Percentiles rank a stretch among this genome's conserved stretches.
These are phyloP conservation scores for Cryphonectria japonica DNA, from an alignment of 2,329 filamentous ascomycete species.

Conservation along the genomic window DNA sequence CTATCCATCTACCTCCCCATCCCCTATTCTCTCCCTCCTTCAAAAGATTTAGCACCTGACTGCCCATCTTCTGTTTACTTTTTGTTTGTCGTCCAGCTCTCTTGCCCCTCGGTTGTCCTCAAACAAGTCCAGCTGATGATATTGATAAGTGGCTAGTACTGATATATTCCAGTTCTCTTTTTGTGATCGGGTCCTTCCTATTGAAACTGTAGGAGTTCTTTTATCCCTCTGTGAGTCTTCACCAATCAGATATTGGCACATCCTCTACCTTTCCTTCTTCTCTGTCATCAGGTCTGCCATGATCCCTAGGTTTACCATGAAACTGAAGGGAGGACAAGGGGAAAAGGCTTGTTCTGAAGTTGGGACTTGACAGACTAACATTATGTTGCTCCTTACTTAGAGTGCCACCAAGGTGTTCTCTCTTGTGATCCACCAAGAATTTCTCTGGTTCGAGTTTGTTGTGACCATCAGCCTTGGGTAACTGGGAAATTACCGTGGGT, in stretches of 20 bases:
- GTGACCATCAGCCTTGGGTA: background rate
- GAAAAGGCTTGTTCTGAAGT: background rate
- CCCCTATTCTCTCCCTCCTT: background rate
- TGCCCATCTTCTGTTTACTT: background rate
- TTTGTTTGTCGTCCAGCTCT: background rate
- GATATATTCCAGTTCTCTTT: background rate
- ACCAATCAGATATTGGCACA: no score
- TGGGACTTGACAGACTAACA: background rate
- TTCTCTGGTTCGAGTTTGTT: background rate
- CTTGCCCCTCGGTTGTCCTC: background rate
- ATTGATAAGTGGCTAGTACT: background rate
- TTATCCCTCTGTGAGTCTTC: background rate
- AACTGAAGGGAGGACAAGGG: background rate
- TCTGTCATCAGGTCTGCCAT: background rate
- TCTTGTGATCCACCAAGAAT: background rate
- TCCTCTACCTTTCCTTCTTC: background rate
- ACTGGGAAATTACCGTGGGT: background rate
- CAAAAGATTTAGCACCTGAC: background rate
- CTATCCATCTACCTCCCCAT: no score
- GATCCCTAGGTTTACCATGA: background rate
- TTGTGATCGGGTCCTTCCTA: background rate
- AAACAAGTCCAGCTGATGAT: background rate
- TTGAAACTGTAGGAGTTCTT: background rate
- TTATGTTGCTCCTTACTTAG: background rate
- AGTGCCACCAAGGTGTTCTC: background rate